These are phyloP conservation scores for Chytridium lagenaria DNA, from an alignment of 371 early-diverging fungal genomes.

Conservation along the genomic window DNA sequence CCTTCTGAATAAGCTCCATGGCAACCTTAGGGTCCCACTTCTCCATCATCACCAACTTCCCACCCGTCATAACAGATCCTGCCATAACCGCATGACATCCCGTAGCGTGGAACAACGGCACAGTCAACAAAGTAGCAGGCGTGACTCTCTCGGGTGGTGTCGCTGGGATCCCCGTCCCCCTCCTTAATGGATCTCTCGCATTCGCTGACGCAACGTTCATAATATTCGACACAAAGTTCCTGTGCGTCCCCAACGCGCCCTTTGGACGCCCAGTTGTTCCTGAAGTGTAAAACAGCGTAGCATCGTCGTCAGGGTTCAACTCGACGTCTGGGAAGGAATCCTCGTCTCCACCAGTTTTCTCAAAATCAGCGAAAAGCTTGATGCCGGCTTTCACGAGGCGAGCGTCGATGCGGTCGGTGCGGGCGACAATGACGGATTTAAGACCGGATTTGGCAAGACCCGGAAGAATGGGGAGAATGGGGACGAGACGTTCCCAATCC, in stretches of 20 bases:
- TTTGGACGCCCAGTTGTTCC: conserved; percentile 26
- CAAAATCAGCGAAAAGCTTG: too few relatives aligned
- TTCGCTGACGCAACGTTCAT: background rate
- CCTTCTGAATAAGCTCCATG: conserved; percentile 31
- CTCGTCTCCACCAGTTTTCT: too few relatives aligned
- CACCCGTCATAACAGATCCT: conserved; percentile 11
- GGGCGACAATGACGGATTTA: too few relatives aligned
- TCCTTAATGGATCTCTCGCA: background rate
- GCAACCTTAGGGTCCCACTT: conserved; percentile 34
- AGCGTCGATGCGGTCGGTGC: conserved; percentile 17
- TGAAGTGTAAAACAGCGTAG: conserved; percentile 22
- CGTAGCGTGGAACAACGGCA: conserved; percentile 39
- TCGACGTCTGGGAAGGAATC: background rate
- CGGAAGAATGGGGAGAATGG: background rate
- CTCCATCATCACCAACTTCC: conserved; percentile 25
- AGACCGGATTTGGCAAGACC: conserved; percentile 11
- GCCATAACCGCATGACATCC: conserved; percentile 22
- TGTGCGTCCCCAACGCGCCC: conserved; percentile 17
- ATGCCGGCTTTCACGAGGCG: background rate
- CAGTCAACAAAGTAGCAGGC: conserved; percentile 22
- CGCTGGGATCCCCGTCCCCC: conserved; percentile 12
- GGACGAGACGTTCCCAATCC: conserved; percentile 8
- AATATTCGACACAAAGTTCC: conserved; percentile 11
- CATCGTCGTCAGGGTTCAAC: background rate
- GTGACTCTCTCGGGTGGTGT: background rate